Base-by-base conservation (phyloP, 495 filamentous ascomycete genomes). In the Opeltia flavorubescens region DNA sequence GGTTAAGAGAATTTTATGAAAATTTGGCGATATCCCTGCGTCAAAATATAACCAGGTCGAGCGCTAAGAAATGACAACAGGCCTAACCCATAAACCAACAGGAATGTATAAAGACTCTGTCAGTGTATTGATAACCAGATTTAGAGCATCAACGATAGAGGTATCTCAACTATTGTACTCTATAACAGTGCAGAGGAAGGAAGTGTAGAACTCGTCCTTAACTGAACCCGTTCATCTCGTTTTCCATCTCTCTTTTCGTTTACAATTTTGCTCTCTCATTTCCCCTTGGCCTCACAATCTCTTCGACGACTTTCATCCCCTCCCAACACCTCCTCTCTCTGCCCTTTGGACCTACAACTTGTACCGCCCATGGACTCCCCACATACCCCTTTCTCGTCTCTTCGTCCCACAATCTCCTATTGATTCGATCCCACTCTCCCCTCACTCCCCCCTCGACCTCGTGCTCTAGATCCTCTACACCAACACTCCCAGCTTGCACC, bases 401-500 rank as follows among this genome's bases (percentile, higher is more conserved):
- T 18, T 15, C 9, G 8, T n/a, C 34, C 34, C 78, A 83, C 15
- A 83, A 54, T 49, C 66, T 59, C 30, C 76, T 63, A 60, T 83
- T 82, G 3, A 59, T 60, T 59, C 74, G 69, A 62, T 84, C 80
- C 77, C 75, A 82, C 17, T 65, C 68, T 5, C 70, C 69, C 27
- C 73, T 40, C 11, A 66, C 59, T 31, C 67, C 56, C 0, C 38
- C 53, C 0, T 53, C 47, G 52, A 79, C 60, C 46, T 75, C 68
- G 21, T 52, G 62, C 13, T 73, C 52, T 40, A 77, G 54, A 58
- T 84, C 80, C 0, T 53, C 56, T 46, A 68, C 60, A 0, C 13
- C 42, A 46, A 81, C 66, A 1, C 55, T 49, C 4, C 78, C 57
- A 5, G 81, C 68, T 0, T 78, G 79, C 0, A 81, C 49, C 1